phyloP scores from a whole-genome alignment of 78 protist species.

The Monosiga brevicollis region DNA sequence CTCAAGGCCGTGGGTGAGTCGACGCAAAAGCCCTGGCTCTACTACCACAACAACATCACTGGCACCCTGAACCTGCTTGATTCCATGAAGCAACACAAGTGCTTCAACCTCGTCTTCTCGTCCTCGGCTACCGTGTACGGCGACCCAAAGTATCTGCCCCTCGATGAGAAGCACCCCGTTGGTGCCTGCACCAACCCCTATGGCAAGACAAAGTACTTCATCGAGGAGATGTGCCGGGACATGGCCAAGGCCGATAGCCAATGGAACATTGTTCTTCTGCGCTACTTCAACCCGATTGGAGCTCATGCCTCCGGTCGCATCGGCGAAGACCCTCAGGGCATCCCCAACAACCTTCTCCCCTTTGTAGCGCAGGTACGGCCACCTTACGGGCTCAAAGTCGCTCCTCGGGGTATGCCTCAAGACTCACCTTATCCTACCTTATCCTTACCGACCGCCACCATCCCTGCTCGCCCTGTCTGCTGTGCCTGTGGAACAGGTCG shows the following conservation, averaged over 20 bases:
- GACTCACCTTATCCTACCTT: too few species aligned
- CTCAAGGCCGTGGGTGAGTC: constrained; percentile 91
- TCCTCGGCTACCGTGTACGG: constrained; percentile 98
- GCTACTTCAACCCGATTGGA: constrained; percentile 98
- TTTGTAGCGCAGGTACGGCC: constrained; percentile 58
- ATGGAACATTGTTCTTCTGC: constrained; percentile 56
- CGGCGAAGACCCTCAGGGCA: constrained; percentile 95
- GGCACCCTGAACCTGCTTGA: constrained; percentile 66
- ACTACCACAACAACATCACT: constrained; percentile 86
- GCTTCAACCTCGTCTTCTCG: constrained; percentile 77
- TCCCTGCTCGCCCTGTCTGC: too few species aligned
- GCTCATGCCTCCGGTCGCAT: constrained; percentile 88
- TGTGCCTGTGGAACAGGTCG: too few species aligned
- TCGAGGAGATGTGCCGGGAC: constrained; percentile 78
- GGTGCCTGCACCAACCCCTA: constrained; percentile 76
- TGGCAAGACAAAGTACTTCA: constrained; percentile 87
- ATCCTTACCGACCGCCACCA: too few species aligned
- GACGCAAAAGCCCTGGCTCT: constrained; percentile 63
- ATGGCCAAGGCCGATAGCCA: constrained; percentile 10
- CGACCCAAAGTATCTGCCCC: constrained; percentile 51
- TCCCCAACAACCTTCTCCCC: constrained; percentile 94
- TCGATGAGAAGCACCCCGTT: constrained; percentile 65
- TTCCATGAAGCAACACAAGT: constrained; percentile 54
- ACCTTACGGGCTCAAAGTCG: too few species aligned
- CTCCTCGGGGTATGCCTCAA: too few species aligned